phyloP scores from a whole-genome alignment of 306 rosid species.

The Ormosia semicastrata region DNA sequence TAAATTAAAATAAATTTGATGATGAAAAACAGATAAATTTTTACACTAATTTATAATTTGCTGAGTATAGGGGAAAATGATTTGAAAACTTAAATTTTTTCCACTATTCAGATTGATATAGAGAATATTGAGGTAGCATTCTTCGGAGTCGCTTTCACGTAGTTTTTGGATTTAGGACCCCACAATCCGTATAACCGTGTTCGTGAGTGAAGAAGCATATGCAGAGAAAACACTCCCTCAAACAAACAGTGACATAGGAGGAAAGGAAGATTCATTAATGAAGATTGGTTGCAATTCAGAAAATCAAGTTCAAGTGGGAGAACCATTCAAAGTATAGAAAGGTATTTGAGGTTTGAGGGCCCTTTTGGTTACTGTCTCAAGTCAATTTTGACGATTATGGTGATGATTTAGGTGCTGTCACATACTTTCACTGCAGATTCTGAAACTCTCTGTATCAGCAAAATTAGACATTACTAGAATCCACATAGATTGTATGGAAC shows the following conservation, averaged over 20 bases:
- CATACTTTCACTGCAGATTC: slow-evolving; percentile 16
- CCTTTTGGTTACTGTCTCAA: background rate
- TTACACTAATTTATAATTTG: background rate
- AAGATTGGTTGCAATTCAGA: slow-evolving; percentile 28
- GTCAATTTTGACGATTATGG: background rate
- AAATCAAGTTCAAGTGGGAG: slow-evolving; percentile 11
- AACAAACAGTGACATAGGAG: background rate
- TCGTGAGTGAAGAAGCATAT: slow-evolving; percentile 26
- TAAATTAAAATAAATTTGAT: background rate
- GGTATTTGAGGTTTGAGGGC: slow-evolving; percentile 1
- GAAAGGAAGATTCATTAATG: slow-evolving; percentile 17
- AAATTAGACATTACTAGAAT: background rate
- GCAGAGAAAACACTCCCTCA: background rate
- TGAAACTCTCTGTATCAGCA: background rate
- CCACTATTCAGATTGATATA: background rate
- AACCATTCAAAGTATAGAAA: background rate
- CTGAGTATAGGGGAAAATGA: background rate
- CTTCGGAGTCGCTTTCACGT: slow-evolving; percentile 41
- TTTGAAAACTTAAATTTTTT: slow-evolving; percentile 1
- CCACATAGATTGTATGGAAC: background rate
- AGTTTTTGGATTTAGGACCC: slow-evolving; percentile 46
- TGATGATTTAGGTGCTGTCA: background rate
- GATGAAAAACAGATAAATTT: background rate
- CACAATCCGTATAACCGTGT: slow-evolving; percentile 56
- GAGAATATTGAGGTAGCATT: slow-evolving; percentile 1